Base-by-base conservation (phyloP, 495 filamentous ascomycete genomes). In the Aspergillus kassunensis region DNA sequence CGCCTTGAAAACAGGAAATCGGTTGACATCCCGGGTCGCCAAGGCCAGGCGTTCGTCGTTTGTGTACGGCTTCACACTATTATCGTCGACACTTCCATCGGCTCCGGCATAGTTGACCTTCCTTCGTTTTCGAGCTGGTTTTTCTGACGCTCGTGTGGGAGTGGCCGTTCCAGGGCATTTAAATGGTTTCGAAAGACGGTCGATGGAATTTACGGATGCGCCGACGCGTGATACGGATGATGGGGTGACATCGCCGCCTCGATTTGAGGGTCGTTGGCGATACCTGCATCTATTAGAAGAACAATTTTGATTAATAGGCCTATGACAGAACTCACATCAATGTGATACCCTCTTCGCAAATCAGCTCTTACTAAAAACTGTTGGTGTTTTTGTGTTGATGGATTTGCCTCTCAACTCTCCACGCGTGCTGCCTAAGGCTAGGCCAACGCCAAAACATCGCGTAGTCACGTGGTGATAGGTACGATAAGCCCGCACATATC, bases 21-120 rank as follows among this genome's bases (percentile, higher is more conserved):
- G 83, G 66, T 97, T 97, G 45, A 80, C 85, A 63, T 96, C 91
- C 63, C 91, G 78, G 45, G 90, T 95, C 29, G 87, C 89, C 36
- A 97, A 74, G 19, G 90, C 89, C 6, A 93, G 75, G 33, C 91
- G 81, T 53, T 96, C 91, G 40, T 91, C 90, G 58, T 93, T 95
- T 37, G 88, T 88, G 68, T 89, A 96, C 34, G 87, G 80, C 59
- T 89, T 91, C 60, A 95, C 90, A 16, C 72, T 78, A 23, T 82
- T 79, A 54, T 88, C 86, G 12, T 77, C 79, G 25, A 74, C 75
- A 33, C 56, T 66, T 30, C 82, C 89, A 65, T 91, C 92, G 16
- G 89, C 88, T 37, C 85, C 88, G 31, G 81, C 80, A 70, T 99
- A 99, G 60, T 89, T 89, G 42, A 99, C 81, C 74, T 89, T 97